A percentile compares a stretch with the other conserved stretches of the same genome.
phyloP scores from a whole-genome alignment of 2,329 filamentous ascomycete genomes.

The Dothideomycetes sp. region DNA sequence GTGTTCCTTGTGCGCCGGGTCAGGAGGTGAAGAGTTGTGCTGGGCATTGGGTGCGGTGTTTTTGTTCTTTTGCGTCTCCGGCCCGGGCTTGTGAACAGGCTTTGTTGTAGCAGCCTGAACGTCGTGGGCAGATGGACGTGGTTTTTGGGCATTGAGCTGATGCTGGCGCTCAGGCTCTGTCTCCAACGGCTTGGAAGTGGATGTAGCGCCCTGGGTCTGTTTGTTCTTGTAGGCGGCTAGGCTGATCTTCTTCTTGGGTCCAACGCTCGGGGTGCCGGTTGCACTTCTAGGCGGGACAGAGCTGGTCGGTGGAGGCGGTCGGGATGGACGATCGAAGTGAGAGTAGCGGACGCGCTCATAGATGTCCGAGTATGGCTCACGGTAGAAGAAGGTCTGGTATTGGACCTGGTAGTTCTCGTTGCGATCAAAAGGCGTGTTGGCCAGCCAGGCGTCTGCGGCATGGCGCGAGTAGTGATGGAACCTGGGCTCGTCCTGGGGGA shows the following conservation, averaged over 20 bases:
- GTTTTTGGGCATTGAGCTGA: too few species aligned
- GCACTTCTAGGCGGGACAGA: conserved; percentile 16
- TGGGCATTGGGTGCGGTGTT: too few species aligned
- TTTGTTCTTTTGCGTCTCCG: too few species aligned
- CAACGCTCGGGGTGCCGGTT: conserved; percentile 29
- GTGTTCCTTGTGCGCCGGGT: too few species aligned
- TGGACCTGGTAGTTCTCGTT: conserved; percentile 47
- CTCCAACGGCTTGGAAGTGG: neutral
- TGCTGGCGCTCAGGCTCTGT: too few species aligned
- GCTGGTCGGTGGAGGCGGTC: neutral
- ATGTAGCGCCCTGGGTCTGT: conserved; percentile 26
- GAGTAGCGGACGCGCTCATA: conserved; percentile 9
- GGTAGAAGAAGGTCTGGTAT: conserved; percentile 51
- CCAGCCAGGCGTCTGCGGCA: conserved; percentile 29
- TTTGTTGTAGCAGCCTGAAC: too few species aligned
- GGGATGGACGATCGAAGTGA: conserved; percentile 16
- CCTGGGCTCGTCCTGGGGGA: conserved; percentile 31
- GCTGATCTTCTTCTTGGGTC: conserved; percentile 50
- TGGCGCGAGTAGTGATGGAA: conserved; percentile 32
- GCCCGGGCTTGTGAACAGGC: too few species aligned
- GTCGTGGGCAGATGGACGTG: too few species aligned
- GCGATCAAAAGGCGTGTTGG: conserved; percentile 40
- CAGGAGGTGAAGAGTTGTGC: too few species aligned
- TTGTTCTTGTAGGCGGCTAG: conserved; percentile 51
- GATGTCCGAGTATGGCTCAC: conserved; percentile 34